Base-by-base conservation (phyloP, 139 green algal species). In the Chara braunii region DNA sequence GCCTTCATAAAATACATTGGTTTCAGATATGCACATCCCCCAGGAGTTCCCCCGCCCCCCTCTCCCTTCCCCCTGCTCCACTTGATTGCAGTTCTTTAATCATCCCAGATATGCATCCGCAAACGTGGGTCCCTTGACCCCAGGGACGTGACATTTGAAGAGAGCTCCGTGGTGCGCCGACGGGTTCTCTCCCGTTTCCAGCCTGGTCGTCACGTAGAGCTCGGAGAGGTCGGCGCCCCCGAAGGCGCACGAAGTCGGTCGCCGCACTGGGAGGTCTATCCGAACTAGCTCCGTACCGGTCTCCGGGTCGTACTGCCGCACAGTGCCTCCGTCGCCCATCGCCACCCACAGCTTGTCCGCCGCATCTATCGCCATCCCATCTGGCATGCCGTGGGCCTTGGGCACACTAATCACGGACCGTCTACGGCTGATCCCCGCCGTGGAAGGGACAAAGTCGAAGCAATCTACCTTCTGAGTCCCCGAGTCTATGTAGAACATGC, bases 271-370 rank as follows among this genome's bases (percentile, higher is more conserved):
- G 7, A 75, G 58, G 3, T 11, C 9, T 12, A 75, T 26, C 2
- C 66, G 61, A 3, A n/a, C 48, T 55, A 85, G 29, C 67, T 84
- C 70, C 36, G 78, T 35, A 26, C 80, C 80, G 57, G 78, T 78
- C 23, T 71, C 44, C 1, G 72, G 36, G 45, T 83, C 40, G 57
- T 77, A 84, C 37, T 82, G 84, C 3, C 57, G 58, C 24, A 88
- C 51, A 24, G 40, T 60, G 29, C 81, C 78, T 32, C 57, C 79
- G 50, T 88, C 83, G 2, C 58, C 81, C 2, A 87, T 50, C 0
- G 78, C 83, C 23, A 89, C 68, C 83, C 83, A 88, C 29, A 88
- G 50, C 37, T 85, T 86, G 36, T 78, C 83, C 23, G 62, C 54
- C 29, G 52, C 43, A 29, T 82, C 72, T 18, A 89, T 82, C 24